Evolutionary conservation across 2,329 filamentous ascomycete genomes (phyloP), one percentile per base, ranked within the genome.

Genomic region (Colletotrichum tamarilloi): DNA sequence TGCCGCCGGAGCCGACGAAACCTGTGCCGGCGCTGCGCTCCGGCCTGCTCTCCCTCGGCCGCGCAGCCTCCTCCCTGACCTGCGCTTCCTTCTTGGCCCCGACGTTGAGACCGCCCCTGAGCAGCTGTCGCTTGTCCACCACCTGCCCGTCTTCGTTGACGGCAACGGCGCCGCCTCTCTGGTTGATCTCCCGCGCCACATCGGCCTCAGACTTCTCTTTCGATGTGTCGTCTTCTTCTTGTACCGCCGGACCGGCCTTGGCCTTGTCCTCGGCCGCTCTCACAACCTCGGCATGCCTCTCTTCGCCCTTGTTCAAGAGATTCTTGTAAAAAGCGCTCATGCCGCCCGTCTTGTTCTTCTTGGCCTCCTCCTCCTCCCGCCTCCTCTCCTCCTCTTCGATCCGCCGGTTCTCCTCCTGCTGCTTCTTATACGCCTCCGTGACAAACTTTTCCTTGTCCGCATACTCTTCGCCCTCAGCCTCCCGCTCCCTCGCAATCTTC

Each of bases 391-490:
- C 93, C 75, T 91, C 92, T 78, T 95, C 93, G 9, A 94, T 79
- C 67, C 87, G 85, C 76, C 87, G 85, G 76, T 94, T 92, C 81
- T 95, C 94, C 80, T 93, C 93, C 78, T 95, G 93, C 79, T 96
- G 94, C 79, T 89, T 88, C 84, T 93, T 94, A 81, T 97, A 97
- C 46, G 94, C 94, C 71, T 91, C 92, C 0, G 94, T 97, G 42
- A 97, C 94, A 77, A 97, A 97, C 82, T 92, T 94, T 80, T 97
- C 94, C 84, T 95, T 97, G 77, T 92, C 94, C 0, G 89, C 92
- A 78, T 91, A 97, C 79, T 93, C 92, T 42, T 96, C 94, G 22
- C 94, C 94, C 80, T 97, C 94, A 0, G 90, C 92, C 78, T 94
- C 94, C 58, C 94, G 88, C 80, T 97, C 94, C 28, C 92, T 88